Base-by-base conservation (phyloP, 2,329 filamentous ascomycete genomes). In the Fusarium anthophilum region DNA sequence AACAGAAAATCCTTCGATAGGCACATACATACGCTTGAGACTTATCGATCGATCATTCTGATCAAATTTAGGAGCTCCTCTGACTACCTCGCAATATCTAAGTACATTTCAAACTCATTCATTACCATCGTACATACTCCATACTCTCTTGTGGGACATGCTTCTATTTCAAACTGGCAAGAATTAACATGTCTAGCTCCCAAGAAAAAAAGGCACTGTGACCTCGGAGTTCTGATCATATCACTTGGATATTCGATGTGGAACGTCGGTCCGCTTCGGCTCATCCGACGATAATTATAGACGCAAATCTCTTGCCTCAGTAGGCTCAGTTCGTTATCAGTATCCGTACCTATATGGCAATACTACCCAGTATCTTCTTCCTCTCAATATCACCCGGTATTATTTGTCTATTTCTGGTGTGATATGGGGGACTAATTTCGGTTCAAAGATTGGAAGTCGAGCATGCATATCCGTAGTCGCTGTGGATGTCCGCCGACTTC, bases 201-300 rank as follows among this genome's bases (percentile, higher is more conserved):
- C 24, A 54, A 38, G 35, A 38, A 22, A 20, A 18, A 18, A 54
- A 22, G 24, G 5, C 35, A 57, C 22, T 20, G 30, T 26, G 24
- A 32, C 41, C 28, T 24, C 30, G 8, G 28, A 47, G 20, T 37
- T 50, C 28, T 37, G n/a, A 24, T 37, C 28, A 37, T 39, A 58
- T 32, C 26, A 28, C 43, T 32, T n/a, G n/a, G 18, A 18, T 45
- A 35, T 47, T 28, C 44, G n/a, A 45, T 28, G 41, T 64, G 67
- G 67, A 66, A 66, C 41, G n/a, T 70, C 66, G 66, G 67, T 66
- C 59, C 66, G 67, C 58, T 24, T 70, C 59, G 59, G 59, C 37
- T 70, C 59, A 41, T 54, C 51, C 45, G 45, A 50, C 26, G 30
- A 70, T 64, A 70, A 59, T 66, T 35, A 55, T 70, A 70, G 59